These are phyloP conservation scores for Candida rishiriensis DNA, from an alignment of 805 yeast genomes.

Conservation along the genomic window DNA sequence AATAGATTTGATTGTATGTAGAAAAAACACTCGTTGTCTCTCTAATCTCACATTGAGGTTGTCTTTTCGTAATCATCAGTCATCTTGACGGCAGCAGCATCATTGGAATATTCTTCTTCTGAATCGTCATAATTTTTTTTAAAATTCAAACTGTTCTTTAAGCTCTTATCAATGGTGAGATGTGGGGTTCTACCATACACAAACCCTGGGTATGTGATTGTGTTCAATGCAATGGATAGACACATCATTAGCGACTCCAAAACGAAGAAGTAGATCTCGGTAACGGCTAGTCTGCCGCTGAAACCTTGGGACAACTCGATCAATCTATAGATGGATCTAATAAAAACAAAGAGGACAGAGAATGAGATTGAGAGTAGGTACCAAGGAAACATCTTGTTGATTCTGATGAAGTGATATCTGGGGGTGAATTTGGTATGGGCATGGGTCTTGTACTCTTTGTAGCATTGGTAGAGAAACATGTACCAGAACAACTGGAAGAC, in stretches of 20 bases:
- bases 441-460: conserved; percentile 17
- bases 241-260: conserved; percentile 63
- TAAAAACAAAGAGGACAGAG: conserved; percentile 50
- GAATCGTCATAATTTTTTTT: background rate
- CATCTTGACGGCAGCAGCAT: background rate
- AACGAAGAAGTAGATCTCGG: conserved; percentile 54
- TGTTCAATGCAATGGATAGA: conserved; percentile 40
- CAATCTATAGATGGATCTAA: conserved; percentile 70
- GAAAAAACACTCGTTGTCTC: no score
- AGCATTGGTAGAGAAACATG: conserved; percentile 41
- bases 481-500: conserved; percentile 50
- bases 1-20: no score
- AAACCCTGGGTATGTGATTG: conserved; percentile 62
- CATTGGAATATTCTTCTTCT: background rate
- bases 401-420: conserved; percentile 33
- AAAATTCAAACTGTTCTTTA: conserved; percentile 4
- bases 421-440: conserved; percentile 35
- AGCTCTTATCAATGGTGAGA: conserved; percentile 8
- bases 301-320: conserved; percentile 72
- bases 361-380: conserved; percentile 43
- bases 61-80: no score
- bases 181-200: conserved; percentile 35
- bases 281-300: conserved; percentile 58
- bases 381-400: conserved; percentile 32
- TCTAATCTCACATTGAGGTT: no score